These are phyloP conservation scores for Cercophora sp. DNA, from an alignment of 495 filamentous ascomycete genomes.

Conservation along the genomic window DNA sequence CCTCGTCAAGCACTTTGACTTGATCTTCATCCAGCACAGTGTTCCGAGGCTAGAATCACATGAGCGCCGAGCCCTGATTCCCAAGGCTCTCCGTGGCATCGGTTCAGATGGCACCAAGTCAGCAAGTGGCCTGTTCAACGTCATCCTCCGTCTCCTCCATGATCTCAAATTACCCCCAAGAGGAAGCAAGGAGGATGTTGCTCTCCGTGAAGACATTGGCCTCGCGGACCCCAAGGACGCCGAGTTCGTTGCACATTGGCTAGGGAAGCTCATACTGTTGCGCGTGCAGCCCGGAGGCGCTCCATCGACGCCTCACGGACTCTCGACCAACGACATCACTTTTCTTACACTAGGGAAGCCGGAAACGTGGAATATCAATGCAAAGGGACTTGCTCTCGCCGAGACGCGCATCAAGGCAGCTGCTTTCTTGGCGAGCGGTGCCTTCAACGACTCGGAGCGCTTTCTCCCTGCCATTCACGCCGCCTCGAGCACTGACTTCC, in stretches of 20 bases:
- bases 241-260: conserved; percentile 67
- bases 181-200: conserved; percentile 71
- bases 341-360: conserved; percentile 69
- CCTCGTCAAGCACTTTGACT: conserved; percentile 81
- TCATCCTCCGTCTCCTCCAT: conserved; percentile 70
- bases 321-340: conserved; percentile 64
- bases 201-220: conserved; percentile 60
- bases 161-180: conserved; percentile 68
- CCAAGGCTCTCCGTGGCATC: conserved; percentile 69
- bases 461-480: conserved; percentile 82
- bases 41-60: conserved; percentile 60
- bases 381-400: conserved; percentile 61
- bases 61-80: conserved; percentile 56
- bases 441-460: conserved; percentile 73
- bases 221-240: conserved; percentile 65
- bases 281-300: conserved; percentile 28
- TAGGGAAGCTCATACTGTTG: conserved; percentile 76
- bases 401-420: conserved; percentile 64
- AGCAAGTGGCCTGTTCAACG: conserved; percentile 69
- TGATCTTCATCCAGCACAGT: conserved; percentile 85
- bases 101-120: conserved; percentile 47
- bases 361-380: conserved; percentile 63
- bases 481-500: conserved; percentile 74
- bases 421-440: conserved; percentile 73
- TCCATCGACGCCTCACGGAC: conserved; percentile 56